Conservation (phyloP, 1,284 basidiomycete genomes). For the Testicularia cyperi region DNA sequence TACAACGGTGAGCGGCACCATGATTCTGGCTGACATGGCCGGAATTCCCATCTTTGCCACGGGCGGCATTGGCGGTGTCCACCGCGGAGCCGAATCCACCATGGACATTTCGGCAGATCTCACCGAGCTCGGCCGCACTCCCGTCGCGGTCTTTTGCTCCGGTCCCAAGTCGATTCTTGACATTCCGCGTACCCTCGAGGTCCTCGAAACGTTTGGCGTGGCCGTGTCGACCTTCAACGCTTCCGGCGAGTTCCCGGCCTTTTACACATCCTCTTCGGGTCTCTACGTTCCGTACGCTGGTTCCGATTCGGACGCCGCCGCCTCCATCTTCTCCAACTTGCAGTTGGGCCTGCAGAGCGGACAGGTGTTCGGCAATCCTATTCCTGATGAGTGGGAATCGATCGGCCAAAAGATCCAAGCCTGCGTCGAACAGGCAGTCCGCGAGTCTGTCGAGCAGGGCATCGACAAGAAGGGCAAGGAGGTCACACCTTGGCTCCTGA, state of each 20-base stretch:
- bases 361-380: conserved; percentile 80
- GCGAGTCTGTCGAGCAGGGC: conserved; percentile 79
- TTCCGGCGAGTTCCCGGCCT: conserved; percentile 79
- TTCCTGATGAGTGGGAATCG: conserved; percentile 74
- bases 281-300: conserved; percentile 67
- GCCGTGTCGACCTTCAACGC: conserved; percentile 80
- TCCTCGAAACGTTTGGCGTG: conserved; percentile 94
- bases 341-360: conserved; percentile 60
- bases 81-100: conserved; percentile 87
- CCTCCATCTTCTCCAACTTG: conserved; percentile 68
- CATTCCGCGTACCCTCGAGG: conserved; percentile 88
- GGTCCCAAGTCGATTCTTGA: conserved; percentile 95
- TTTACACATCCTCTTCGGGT: conserved; percentile 83
- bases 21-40: conserved; percentile 54
- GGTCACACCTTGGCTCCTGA: conserved; percentile 91
- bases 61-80: conserved; percentile 75
- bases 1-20: conserved; percentile 85
- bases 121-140: conserved; percentile 51
- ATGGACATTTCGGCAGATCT: conserved; percentile 72
- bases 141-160: conserved; percentile 75
- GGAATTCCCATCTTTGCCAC: conserved; percentile 60
- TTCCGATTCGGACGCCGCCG: conserved; percentile 26
- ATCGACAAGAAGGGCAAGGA: conserved; percentile 82
- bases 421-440: conserved; percentile 80
- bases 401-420: conserved; percentile 73